Conservation (phyloP, 177 flowering plant species). For the Telopea speciosissima region DNA sequence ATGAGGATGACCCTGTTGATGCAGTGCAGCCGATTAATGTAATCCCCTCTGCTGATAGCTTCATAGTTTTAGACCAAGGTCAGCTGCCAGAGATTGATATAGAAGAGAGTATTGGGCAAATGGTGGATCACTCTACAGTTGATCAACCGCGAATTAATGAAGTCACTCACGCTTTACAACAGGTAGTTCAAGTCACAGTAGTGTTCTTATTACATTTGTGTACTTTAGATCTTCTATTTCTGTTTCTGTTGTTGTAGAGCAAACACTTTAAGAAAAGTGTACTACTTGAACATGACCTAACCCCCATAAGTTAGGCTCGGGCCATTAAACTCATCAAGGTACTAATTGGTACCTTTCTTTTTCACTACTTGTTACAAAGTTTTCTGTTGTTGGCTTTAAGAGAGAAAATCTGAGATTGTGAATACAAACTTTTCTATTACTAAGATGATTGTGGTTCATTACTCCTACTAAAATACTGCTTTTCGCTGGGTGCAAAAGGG, state of each 20-base stretch:
- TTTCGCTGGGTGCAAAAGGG: no score
- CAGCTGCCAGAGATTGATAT: constrained; percentile 17
- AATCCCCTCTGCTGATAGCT: constrained; percentile 9
- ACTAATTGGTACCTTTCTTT: neutral
- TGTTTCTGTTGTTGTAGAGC: neutral
- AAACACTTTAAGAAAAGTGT: neutral
- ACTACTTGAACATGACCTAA: neutral
- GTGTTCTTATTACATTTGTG: neutral
- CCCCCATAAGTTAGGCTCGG: neutral
- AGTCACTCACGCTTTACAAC: constrained; percentile 8
- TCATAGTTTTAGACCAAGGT: constrained; percentile 8
- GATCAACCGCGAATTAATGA: constrained; percentile 14
- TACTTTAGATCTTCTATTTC: neutral
- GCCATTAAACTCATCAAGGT: neutral
- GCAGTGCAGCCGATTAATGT: constrained; percentile 13
- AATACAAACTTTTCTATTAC: neutral
- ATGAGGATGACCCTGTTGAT: constrained; percentile 37
- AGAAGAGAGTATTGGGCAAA: constrained; percentile 27
- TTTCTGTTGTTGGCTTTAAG: neutral
- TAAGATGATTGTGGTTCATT: no score
- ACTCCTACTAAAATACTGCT: no score
- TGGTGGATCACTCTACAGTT: constrained; percentile 25
- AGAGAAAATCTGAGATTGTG: neutral
- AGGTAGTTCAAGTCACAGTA: no score
- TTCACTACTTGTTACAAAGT: neutral